phyloP scores from a whole-genome alignment of 208 protist genomes.

The Strigomonas culicis region DNA sequence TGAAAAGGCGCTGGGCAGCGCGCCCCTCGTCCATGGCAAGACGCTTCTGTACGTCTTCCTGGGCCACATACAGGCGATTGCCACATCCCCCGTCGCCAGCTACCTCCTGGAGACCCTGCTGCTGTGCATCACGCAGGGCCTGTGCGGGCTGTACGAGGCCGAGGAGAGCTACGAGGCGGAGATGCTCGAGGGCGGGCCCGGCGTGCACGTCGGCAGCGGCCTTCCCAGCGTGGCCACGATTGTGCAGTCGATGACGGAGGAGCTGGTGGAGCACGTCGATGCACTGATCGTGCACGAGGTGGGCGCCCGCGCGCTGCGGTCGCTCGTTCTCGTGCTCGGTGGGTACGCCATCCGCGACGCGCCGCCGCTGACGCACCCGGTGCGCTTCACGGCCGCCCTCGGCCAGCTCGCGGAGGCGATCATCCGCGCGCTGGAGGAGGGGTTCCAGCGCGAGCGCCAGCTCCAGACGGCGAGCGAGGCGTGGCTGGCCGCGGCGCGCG shows the following conservation, averaged over 20 bases:
- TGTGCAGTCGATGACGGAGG: conserved; percentile 51
- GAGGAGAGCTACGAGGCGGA: conserved; percentile 42
- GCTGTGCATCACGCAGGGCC: conserved; percentile 53
- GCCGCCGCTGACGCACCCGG: conserved; percentile 31
- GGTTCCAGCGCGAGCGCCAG: conserved; percentile 20
- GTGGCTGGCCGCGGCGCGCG: conserved; percentile 70
- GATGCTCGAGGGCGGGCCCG: conserved; percentile 53
- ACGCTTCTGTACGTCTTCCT: conserved; percentile 82
- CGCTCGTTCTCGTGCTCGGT: conserved; percentile 75
- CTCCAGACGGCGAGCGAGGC: conserved; percentile 25
- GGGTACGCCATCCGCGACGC: conserved; percentile 68
- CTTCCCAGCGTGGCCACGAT: conserved; percentile 79
- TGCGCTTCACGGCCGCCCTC: conserved; percentile 42
- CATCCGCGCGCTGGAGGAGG: conserved; percentile 46
- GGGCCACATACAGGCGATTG: conserved; percentile 60
- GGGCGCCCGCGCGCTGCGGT: conserved; percentile 67
- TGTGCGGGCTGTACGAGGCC: conserved; percentile 50
- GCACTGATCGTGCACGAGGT: conserved; percentile 73
- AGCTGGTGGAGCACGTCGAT: conserved; percentile 63
- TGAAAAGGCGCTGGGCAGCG: conserved; percentile 68
- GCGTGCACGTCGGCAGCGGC: conserved; percentile 65
- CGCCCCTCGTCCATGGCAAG: conserved; percentile 80
- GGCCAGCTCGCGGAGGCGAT: conserved; percentile 39
- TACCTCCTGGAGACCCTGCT: conserved; percentile 79
- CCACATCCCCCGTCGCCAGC: conserved; percentile 81